Percentiles rank a stretch among this genome's conserved stretches.
phyloP scores from a whole-genome alignment of 768 basidiomycete genomes.

The Boletus insuetus region DNA sequence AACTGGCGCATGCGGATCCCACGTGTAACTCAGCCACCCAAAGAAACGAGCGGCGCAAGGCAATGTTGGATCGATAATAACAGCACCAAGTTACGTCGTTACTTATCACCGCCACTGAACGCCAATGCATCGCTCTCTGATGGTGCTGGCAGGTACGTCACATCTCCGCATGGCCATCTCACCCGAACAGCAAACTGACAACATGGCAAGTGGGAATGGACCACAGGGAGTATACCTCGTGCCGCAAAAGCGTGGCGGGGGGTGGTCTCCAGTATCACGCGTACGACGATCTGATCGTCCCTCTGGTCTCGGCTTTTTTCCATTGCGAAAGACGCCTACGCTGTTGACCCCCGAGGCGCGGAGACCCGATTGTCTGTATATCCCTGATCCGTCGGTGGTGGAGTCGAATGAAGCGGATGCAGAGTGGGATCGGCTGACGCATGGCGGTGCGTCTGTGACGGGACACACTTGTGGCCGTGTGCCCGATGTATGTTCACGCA shows the following conservation, averaged over 20 bases:
- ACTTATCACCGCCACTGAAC: slow-evolving; percentile 1
- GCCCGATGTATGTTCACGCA: neutral
- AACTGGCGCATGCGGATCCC: slow-evolving; percentile 13
- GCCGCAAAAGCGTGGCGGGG: slow-evolving; percentile 17
- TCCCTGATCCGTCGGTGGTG: slow-evolving; percentile 9
- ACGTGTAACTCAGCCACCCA: neutral
- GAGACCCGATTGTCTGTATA: slow-evolving; percentile 11
- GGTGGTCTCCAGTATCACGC: neutral
- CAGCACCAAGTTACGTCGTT: neutral
- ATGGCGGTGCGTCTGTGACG: neutral
- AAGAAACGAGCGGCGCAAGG: neutral
- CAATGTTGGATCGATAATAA: neutral
- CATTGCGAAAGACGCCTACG: slow-evolving; percentile 4
- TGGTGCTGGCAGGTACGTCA: slow-evolving; percentile 4
- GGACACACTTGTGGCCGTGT: neutral
- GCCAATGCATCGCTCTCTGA: neutral
- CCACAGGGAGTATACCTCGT: slow-evolving; percentile 12
- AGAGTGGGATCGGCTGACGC: slow-evolving; percentile 9
- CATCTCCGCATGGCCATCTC: neutral
- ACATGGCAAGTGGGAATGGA: neutral
- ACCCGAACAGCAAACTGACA: neutral
- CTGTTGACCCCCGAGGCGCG: slow-evolving; percentile 10
- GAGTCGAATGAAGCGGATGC: slow-evolving; percentile 3
- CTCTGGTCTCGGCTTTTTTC: slow-evolving; percentile 7
- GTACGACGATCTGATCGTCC: neutral